Base-by-base conservation (phyloP, 2,329 filamentous ascomycete species). In the Colletotrichum echinochloae region DNA sequence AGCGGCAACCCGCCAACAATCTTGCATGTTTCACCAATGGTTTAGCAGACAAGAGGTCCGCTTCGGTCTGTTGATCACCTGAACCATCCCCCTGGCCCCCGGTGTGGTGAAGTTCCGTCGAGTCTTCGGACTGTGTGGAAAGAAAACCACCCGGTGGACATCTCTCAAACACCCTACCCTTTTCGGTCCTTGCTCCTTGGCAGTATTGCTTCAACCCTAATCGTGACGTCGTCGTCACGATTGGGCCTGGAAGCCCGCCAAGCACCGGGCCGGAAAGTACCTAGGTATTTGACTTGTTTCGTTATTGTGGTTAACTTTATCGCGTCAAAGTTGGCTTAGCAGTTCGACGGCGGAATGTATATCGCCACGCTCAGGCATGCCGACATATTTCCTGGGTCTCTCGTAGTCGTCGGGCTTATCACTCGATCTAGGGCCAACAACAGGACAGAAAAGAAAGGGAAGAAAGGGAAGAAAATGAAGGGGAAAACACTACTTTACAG, bases 131-230 rank as follows among this genome's bases (percentile, higher is more conserved):
- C 11, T 28, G 23, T 37, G 64, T 51, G 63, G 46, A 23, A 37
- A 8, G 37, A 37, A 26, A 14, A 48, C 62, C 48, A 9, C 23
- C 37, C 62, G 48, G 62, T 46, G 62, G 62, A 55, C 63, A 60
- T 28, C 52, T 65, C 54, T 20, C 28, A 2, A 26, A 37, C 20
- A 14, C 33, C 14, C 7, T 26, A 1, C 20, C 14, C 7, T 23
- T 49, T 26, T 35, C n/a, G n/a, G 20, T 11, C 14, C 12, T 33
- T 33, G 35, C 35, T 26, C 23, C 44, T 37, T 60, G 44, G 30
- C 44, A 26, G 49, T 49, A n/a, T 26, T 26, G 37, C 11, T 33
- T 48, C 30, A 49, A 18, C 3, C 23, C 8, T 16, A 33, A 18
- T 46, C 30, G 12, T 23, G 44, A 35, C 44, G 57, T 49, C 30